Percentiles rank a stretch among this genome's conserved stretches.
Evolutionary conservation across 768 basidiomycete species (phyloP).

Genomic region (Rhizopogon vulgaris): DNA sequence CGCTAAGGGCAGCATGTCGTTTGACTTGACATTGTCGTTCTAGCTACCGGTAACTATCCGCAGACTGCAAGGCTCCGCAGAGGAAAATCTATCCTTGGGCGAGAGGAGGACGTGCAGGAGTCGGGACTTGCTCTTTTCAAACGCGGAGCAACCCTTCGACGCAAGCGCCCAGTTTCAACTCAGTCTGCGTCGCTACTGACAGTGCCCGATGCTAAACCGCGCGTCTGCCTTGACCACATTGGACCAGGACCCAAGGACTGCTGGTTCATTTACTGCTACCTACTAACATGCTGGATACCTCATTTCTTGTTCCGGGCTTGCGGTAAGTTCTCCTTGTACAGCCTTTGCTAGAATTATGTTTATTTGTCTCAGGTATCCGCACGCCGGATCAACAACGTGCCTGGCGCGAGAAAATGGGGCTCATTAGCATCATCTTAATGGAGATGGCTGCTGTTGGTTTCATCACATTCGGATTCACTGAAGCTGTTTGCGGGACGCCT

Average conservation of each 20-base stretch:
- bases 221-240: constrained; percentile 62
- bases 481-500: constrained; percentile 86
- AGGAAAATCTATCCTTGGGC: constrained; percentile 82
- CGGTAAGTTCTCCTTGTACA: constrained; percentile 42
- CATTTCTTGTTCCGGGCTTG: constrained; percentile 67
- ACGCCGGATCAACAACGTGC: constrained; percentile 93
- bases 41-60: constrained; percentile 79
- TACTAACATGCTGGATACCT: constrained; percentile 83
- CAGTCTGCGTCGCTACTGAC: constrained; percentile 33
- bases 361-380: constrained; percentile 55
- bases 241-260: constrained; percentile 85
- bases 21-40: constrained; percentile 4
- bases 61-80: constrained; percentile 53
- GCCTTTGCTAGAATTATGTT: constrained; percentile 2
- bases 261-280: constrained; percentile 93
- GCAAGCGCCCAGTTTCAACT: constrained; percentile 50
- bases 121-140: constrained; percentile 92
- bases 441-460: constrained; percentile 95
- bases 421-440: constrained; percentile 69
- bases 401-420: constrained; percentile 98
- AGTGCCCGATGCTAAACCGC: constrained; percentile 29
- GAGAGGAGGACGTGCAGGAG: constrained; percentile 89
- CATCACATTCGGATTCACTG: constrained; percentile 97
- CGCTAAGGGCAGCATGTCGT: not conserved
- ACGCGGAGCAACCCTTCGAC: constrained; percentile 71